A percentile compares a stretch with the other conserved stretches of the same genome.
phyloP scores from a whole-genome alignment of 148 eudicot genomes.

The Rhododendron molle region DNA sequence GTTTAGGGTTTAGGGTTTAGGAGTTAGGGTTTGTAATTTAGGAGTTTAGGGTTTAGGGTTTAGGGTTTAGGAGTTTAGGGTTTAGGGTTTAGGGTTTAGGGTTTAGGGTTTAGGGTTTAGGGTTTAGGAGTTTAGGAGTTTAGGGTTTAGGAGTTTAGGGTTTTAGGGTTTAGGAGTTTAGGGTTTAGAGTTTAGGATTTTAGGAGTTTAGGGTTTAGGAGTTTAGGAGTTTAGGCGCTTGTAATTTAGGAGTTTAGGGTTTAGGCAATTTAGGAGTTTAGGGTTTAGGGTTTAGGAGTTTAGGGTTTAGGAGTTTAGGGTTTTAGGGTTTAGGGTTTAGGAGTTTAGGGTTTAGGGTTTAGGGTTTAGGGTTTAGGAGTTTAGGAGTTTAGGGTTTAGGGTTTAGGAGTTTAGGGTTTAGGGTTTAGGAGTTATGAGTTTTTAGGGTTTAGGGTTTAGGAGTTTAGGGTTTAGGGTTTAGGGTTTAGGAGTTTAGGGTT shows the following conservation, averaged over 20 bases:
- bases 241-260: constrained; percentile 7
- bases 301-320: constrained; percentile 7
- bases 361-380: constrained; percentile 11
- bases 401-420: neutral
- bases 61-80: too few species aligned
- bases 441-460: neutral
- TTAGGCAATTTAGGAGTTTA: constrained; percentile 9
- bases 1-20: too few species aligned
- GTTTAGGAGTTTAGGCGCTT: constrained; percentile 3
- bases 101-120: constrained; percentile 18
- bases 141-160: constrained; percentile 7
- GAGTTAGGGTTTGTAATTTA: too few species aligned
- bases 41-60: neutral
- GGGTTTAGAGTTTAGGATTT: too few species aligned
- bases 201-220: constrained; percentile 11
- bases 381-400: neutral
- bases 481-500: neutral
- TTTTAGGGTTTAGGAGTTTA: constrained; percentile 1
- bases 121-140: constrained; percentile 6
- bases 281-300: constrained; percentile 6
- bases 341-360: constrained; percentile 10
- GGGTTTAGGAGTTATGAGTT: neutral
- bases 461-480: neutral
- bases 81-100: constrained; percentile 2
- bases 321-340: constrained; percentile 7